Base-by-base conservation (phyloP, 768 basidiomycete genomes). In the Cyathus striatus region DNA sequence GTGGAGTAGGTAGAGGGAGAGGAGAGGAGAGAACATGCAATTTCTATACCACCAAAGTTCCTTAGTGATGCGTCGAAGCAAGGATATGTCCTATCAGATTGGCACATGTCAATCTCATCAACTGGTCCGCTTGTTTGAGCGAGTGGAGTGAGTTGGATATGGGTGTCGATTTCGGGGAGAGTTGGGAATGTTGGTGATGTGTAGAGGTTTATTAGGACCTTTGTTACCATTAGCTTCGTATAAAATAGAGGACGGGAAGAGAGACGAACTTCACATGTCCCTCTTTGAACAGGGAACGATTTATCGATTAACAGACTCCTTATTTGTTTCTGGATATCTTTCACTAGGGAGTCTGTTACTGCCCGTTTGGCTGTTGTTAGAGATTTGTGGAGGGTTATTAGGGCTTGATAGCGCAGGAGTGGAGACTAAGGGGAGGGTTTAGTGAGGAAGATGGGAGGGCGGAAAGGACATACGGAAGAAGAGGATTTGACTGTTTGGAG, bases 261-360 rank as follows among this genome's bases (percentile, higher is more conserved):
- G n/a, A n/a, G n/a, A n/a, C n/a, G n/a, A n/a, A n/a, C n/a, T 52
- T 88, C 81, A 20, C 90, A 76, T 6, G 85, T 83, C 2, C 80
- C 90, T 18, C 94, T 80, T 57, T 96, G 90, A 14, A 98, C 76
- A 4, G 90, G 78, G 3, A 91, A 66, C 5, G 84, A 81, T 63
- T 90, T 93, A 61, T 98, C 95, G 0, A 70, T 71, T 1, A 98
- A 65, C 1, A 78, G 80, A 26, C 74, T 71, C 53, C 76, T 82
- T 69, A 87, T 83, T 49, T 88, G 82, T 62, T 95, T 98, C 41
- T 89, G 55, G 36, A 94, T 75, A 53, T 99, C 96, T 57, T 79
- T 92, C 42, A 73, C 61, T 2, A 79, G 68, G 4, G 81, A 67
- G 46, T 99, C 95, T 0, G 88, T 81, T 1, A 95, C 72, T 0